phyloP scores from a whole-genome alignment of 495 filamentous ascomycete genomes.

The Hyaloscypha hepaticicola region DNA sequence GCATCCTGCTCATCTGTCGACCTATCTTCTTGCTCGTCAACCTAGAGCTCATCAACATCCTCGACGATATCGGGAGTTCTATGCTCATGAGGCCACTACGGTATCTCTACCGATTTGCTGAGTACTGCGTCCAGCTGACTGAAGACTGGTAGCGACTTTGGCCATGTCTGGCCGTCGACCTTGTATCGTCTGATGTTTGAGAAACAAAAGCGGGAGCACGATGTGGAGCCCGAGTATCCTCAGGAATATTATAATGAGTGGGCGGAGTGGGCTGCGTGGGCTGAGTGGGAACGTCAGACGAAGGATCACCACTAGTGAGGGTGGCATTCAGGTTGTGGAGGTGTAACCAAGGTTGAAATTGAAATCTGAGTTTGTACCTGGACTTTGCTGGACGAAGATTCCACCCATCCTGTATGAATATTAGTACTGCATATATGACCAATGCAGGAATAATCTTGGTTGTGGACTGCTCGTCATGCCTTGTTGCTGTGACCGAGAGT shows the following conservation, averaged over 20 bases:
- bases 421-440: not conserved
- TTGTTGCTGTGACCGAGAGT: too few species aligned
- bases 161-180: conserved; percentile 2
- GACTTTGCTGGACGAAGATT: not conserved
- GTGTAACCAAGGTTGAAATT: not conserved
- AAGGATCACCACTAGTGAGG: not conserved
- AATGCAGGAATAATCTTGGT: not conserved
- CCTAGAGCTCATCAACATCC: conserved; percentile 18
- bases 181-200: conserved; percentile 2
- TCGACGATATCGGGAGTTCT: conserved; percentile 23
- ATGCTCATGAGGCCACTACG: conserved; percentile 18
- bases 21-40: conserved; percentile 5
- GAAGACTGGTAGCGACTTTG: not conserved
- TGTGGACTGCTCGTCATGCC: not conserved
- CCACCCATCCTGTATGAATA: not conserved
- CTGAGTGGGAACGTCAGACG: not conserved
- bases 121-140: conserved; percentile 4
- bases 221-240: too few species aligned
- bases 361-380: too few species aligned
- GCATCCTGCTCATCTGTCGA: conserved; percentile 12
- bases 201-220: too few species aligned
- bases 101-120: conserved; percentile 9
- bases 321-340: not conserved
- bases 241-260: not conserved
- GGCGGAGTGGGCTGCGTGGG: not conserved